These are phyloP conservation scores for Candida neerlandica DNA, from an alignment of 1,139 yeast genomes.

Conservation along the genomic window DNA sequence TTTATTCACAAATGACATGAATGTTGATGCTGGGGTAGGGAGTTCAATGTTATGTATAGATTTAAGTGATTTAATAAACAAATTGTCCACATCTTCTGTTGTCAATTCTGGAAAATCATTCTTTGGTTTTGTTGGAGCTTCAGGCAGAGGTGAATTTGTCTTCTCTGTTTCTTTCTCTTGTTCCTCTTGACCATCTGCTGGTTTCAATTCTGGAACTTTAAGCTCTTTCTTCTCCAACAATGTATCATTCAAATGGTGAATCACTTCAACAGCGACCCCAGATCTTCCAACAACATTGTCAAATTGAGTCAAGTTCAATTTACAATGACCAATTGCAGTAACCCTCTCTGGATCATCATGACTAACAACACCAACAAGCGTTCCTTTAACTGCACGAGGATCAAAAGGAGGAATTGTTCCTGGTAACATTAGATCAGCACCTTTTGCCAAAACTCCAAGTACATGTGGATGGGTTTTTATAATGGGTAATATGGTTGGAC, in stretches of 20 bases:
- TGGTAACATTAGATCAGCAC: constrained; percentile 91
- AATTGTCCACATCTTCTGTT: constrained; percentile 74
- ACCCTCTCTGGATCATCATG: constrained; percentile 62
- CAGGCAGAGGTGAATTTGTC: constrained; percentile 4
- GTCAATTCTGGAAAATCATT: constrained; percentile 30
- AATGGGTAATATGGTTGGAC: constrained; percentile 65
- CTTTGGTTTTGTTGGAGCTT: neutral
- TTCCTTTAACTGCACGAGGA: constrained; percentile 42
- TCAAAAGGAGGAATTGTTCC: constrained; percentile 87
- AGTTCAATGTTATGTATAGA: constrained; percentile 53
- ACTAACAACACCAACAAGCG: constrained; percentile 73
- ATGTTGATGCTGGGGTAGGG: constrained; percentile 71
- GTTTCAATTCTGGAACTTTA: neutral
- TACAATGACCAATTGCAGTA: constrained; percentile 75
- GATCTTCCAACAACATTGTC: constrained; percentile 52
- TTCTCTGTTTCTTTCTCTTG: constrained; percentile 38
- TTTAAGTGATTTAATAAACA: constrained; percentile 68
- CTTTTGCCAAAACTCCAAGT: constrained; percentile 60
- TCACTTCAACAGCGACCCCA: constrained; percentile 69
- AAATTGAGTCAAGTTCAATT: constrained; percentile 49
- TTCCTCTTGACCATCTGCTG: constrained; percentile 27
- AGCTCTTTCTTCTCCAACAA: constrained; percentile 23
- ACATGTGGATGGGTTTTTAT: constrained; percentile 77
- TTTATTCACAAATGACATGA: constrained; percentile 71
- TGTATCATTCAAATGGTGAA: constrained; percentile 59